phyloP scores from a whole-genome alignment of 2,329 filamentous ascomycete genomes.

The Neofusicoccum sp. region DNA sequence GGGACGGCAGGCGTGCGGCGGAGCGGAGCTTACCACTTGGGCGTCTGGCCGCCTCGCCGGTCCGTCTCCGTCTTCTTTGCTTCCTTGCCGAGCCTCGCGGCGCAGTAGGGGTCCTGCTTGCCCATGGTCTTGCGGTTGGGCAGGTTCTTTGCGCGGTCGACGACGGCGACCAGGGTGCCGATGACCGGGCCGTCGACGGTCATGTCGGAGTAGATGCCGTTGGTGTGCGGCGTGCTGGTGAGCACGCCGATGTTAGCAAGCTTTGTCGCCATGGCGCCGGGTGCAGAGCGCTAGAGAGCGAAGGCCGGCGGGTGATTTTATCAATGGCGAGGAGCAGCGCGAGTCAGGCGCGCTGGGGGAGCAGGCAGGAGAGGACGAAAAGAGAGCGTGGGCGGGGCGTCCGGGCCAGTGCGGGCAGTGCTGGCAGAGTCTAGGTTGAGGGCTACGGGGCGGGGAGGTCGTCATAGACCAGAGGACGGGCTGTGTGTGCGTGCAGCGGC shows the following conservation, averaged over 20 bases:
- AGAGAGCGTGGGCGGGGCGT: slow-evolving; percentile 3
- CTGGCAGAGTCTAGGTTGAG: not conserved
- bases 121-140: slow-evolving; percentile 97
- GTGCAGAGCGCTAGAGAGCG: not conserved
- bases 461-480: slow-evolving; percentile 7
- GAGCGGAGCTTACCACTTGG: slow-evolving; percentile 71
- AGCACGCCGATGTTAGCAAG: slow-evolving; percentile 29
- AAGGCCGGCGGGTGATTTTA: not conserved
- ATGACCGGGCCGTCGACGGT: slow-evolving; percentile 87
- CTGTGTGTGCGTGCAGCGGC: too few relatives aligned
- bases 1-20: not conserved
- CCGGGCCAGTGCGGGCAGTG: slow-evolving; percentile 6
- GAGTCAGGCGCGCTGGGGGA: not conserved
- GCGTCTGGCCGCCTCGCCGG: slow-evolving; percentile 90
- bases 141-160: slow-evolving; percentile 94
- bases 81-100: slow-evolving; percentile 89
- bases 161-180: slow-evolving; percentile 85
- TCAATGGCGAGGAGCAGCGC: not conserved
- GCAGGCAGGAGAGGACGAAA: slow-evolving; percentile 12
- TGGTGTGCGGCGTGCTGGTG: slow-evolving; percentile 68
- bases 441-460: not conserved
- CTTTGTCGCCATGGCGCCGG: slow-evolving; percentile 35
- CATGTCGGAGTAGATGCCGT: slow-evolving; percentile 93
- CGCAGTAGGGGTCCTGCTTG: slow-evolving; percentile 97
- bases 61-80: slow-evolving; percentile 97